Conservation (phyloP, 148 eudicot genomes). For the Vaccinium macrocarpon region DNA sequence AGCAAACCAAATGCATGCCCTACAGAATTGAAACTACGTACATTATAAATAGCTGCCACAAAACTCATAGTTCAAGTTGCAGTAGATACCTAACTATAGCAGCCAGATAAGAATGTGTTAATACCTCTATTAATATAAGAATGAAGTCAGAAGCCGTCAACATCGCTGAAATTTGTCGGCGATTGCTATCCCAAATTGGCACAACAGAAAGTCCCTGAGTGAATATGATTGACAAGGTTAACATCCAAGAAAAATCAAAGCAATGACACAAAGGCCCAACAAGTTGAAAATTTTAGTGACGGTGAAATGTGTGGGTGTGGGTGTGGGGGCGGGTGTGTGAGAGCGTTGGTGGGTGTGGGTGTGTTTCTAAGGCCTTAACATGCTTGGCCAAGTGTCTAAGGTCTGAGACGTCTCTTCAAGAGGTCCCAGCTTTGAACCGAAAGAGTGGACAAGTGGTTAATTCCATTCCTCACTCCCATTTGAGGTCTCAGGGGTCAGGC, state of each 20-base stretch:
- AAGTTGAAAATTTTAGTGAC: neutral
- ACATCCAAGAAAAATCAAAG: neutral
- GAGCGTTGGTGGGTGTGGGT: no score
- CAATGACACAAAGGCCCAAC: neutral
- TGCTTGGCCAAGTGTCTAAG: neutral
- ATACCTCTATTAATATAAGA: constrained; percentile 37
- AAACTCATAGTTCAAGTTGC: constrained; percentile 2
- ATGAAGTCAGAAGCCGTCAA: constrained; percentile 49
- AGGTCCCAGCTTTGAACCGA: neutral
- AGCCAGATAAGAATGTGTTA: neutral
- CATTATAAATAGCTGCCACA: neutral
- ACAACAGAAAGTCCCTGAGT: constrained; percentile 36
- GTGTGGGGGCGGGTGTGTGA: no score
- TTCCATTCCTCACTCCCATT: neutral
- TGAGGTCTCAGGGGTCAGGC: neutral
- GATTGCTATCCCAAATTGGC: constrained; percentile 38
- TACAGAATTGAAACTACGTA: neutral
- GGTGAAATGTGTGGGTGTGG: neutral
- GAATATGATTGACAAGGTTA: constrained; percentile 10
- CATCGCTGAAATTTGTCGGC: constrained; percentile 31
- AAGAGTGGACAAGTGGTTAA: neutral
- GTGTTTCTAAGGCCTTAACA: neutral
- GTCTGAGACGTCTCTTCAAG: neutral
- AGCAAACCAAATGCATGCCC: neutral
- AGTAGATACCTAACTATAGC: neutral